These are phyloP conservation scores for Penicillium taxi DNA, from an alignment of 495 filamentous ascomycete genomes.

Conservation along the genomic window DNA sequence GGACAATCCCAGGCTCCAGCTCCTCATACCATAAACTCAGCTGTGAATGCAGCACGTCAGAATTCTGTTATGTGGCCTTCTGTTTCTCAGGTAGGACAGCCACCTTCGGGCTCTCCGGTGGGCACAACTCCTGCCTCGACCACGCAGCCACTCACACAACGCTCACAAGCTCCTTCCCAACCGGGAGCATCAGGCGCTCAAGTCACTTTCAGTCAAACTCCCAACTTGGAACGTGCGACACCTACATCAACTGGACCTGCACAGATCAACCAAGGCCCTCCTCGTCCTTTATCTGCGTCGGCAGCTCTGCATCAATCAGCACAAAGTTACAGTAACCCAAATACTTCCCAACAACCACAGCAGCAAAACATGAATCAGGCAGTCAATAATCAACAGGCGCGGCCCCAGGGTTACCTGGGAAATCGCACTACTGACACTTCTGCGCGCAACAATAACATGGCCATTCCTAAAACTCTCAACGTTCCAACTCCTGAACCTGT, in stretches of 20 bases:
- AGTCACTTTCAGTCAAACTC: slow-evolving; percentile 30
- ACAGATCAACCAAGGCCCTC: slow-evolving; percentile 41
- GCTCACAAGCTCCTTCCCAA: slow-evolving; percentile 31
- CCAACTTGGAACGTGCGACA: slow-evolving; percentile 28
- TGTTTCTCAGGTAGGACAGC: slow-evolving; percentile 30
- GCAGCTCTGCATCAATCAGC: slow-evolving; percentile 55
- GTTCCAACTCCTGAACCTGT: slow-evolving; percentile 64
- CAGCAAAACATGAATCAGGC: slow-evolving; percentile 29
- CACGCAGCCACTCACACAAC: slow-evolving; percentile 42
- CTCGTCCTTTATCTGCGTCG: slow-evolving; percentile 53
- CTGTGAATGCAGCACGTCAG: slow-evolving; percentile 43
- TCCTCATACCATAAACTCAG: slow-evolving; percentile 47
- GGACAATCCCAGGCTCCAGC: slow-evolving; percentile 37
- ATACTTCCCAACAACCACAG: slow-evolving; percentile 28
- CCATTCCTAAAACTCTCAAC: slow-evolving; percentile 73
- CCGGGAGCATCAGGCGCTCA: slow-evolving; percentile 35
- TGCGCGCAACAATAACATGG: slow-evolving; percentile 50
- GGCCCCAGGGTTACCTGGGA: slow-evolving; percentile 43
- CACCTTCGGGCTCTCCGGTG: slow-evolving; percentile 34
- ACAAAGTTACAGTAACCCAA: slow-evolving; percentile 45
- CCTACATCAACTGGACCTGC: slow-evolving; percentile 38
- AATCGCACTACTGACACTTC: slow-evolving; percentile 43
- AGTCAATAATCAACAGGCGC: slow-evolving; percentile 36
- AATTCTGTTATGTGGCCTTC: slow-evolving; percentile 34
- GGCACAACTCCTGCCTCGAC: slow-evolving; percentile 33